phyloP scores from a whole-genome alignment of 768 basidiomycete genomes.

The Podaxis pistillaris region DNA sequence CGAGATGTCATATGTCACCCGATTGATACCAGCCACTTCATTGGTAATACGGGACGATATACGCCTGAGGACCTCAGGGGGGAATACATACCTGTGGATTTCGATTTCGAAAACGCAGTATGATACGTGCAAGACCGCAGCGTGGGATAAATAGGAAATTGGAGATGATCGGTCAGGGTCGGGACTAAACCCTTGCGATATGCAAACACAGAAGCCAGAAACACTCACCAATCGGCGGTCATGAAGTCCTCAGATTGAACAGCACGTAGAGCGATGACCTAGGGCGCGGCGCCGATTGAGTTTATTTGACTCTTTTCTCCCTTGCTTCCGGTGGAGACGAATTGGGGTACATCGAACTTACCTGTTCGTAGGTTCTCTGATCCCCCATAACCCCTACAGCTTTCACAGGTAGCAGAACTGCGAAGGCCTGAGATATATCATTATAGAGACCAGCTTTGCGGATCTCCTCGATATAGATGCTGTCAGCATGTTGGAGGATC shows the following conservation, averaged over 20 bases:
- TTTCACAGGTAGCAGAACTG: slow-evolving; percentile 89
- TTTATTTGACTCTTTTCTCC: not conserved
- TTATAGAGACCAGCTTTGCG: slow-evolving; percentile 89
- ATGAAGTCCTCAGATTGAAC: slow-evolving; percentile 99
- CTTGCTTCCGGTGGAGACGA: not conserved
- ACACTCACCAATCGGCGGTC: slow-evolving; percentile 93
- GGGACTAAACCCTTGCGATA: not conserved
- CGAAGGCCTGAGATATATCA: slow-evolving; percentile 94
- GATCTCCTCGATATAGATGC: slow-evolving; percentile 98
- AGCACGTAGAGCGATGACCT: slow-evolving; percentile 93
- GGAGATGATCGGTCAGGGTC: slow-evolving; percentile 1
- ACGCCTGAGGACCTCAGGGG: slow-evolving; percentile 80
- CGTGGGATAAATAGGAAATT: slow-evolving; percentile 4
- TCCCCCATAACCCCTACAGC: slow-evolving; percentile 99
- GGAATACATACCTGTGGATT: slow-evolving; percentile 87
- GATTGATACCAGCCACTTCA: slow-evolving; percentile 94
- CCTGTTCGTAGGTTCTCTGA: slow-evolving; percentile 93
- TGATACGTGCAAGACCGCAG: slow-evolving; percentile 21
- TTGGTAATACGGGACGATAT: slow-evolving; percentile 98
- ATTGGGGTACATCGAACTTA: slow-evolving; percentile 23
- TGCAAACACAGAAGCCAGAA: slow-evolving; percentile 4
- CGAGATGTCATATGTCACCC: slow-evolving; percentile 94
- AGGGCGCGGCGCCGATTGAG: slow-evolving; percentile 9
- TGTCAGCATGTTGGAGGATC: slow-evolving; percentile 88
- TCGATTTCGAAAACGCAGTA: slow-evolving; percentile 7